Percentiles rank a stretch among this genome's conserved stretches.
Conservation (phyloP, 1,139 yeast genomes). For the Taphrina confusa region DNA sequence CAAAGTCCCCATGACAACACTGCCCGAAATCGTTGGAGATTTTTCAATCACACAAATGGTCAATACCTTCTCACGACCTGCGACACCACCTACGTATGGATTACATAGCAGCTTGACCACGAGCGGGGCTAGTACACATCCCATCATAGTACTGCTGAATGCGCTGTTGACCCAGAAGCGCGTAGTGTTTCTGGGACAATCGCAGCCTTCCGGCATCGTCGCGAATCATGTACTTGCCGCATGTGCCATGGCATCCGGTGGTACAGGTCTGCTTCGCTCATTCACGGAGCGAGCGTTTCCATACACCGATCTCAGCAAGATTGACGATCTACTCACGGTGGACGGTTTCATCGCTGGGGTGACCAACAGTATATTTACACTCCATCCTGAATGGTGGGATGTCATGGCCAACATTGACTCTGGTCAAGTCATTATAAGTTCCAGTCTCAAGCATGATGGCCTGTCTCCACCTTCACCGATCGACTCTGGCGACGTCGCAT, state of each 20-base stretch:
- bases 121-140: slow-evolving; percentile 47
- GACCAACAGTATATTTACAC: slow-evolving; percentile 64
- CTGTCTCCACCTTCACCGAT: slow-evolving; percentile 29
- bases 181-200: slow-evolving; percentile 58
- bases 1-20: slow-evolving; percentile 46
- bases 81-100: slow-evolving; percentile 41
- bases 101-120: slow-evolving; percentile 37
- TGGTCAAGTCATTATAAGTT: slow-evolving; percentile 50
- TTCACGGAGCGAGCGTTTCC: slow-evolving; percentile 57
- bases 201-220: slow-evolving; percentile 58
- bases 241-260: slow-evolving; percentile 59
- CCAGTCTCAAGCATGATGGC: slow-evolving; percentile 16
- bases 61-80: slow-evolving; percentile 39
- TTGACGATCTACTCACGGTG: slow-evolving; percentile 55
- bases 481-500: slow-evolving; percentile 38
- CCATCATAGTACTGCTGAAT: slow-evolving; percentile 58
- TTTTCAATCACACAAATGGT: slow-evolving; percentile 34
- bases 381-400: slow-evolving; percentile 63
- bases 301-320: slow-evolving; percentile 62
- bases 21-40: slow-evolving; percentile 47
- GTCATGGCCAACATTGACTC: slow-evolving; percentile 59
- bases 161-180: slow-evolving; percentile 62
- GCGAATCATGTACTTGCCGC: slow-evolving; percentile 59
- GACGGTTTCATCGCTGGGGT: slow-evolving; percentile 63
- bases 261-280: slow-evolving; percentile 57